Evolutionary conservation across 176 grass and related monocot species (phyloP), one percentile per base, ranked within the genome.

Genomic region (Carex kokanica): DNA sequence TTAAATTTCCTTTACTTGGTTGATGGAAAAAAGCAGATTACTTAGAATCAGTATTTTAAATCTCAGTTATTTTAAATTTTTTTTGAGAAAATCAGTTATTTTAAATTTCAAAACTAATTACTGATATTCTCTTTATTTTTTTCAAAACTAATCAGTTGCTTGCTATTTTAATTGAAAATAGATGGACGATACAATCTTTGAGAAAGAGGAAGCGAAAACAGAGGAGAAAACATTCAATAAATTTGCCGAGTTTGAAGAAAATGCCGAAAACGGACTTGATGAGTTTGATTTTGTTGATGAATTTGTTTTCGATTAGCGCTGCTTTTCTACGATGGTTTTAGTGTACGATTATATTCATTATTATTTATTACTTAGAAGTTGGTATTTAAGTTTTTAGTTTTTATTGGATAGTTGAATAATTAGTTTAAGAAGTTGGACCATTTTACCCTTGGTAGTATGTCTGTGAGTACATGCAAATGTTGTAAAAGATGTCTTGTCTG

Each of bases 281-380:
- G 69, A 74, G 13, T 61, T 72, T 41, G 55, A 66, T 53, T 82
- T 27, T 29, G 23, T 53, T 61, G 84, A 83, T 81, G 83, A 81
- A 31, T 64, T 80, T 71, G 72, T 87, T 89, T 91, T 84, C 64
- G 86, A 81, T 52, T 85, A 87, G 14, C 43, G 0, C 31, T 68
- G 29, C 9, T 29, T 10, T 12, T 24, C 4, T 53, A 29, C 10
- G 23, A 51, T 75, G 17, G 24, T 53, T 54, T 23, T 60, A 60
- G 59, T 61, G 20, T 61, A 23, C 24, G 27, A 49, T 53, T 4
- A 31, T 8, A 23, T 75, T 75, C 23, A 75, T 75, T 75, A 54
- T 53, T 8, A 29, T 10, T 75, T 53, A 75, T 53, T 70, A 18
- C 0, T 70, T 70, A n/a, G 23, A 75, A 13, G 71, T 17, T 17